Evolutionary conservation across 768 basidiomycete species (phyloP).

Genomic region (Boletus subparvulus): DNA sequence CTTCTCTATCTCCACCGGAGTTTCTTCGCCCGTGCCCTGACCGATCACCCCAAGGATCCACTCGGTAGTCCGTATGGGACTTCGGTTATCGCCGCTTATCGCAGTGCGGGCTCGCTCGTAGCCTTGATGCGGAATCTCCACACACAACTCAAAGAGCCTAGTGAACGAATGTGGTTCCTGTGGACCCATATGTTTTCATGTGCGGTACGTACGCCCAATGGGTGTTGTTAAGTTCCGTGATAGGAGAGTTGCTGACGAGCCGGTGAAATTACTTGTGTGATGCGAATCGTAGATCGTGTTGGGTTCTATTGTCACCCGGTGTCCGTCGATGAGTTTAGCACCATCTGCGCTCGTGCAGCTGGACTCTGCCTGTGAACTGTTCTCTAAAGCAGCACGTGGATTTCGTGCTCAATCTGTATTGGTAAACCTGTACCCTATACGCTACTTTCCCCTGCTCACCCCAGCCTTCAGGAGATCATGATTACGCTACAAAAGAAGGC

Average conservation of each 20-base stretch:
- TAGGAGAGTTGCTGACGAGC: constrained; percentile 15
- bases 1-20: constrained; percentile 69
- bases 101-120: constrained; percentile 68
- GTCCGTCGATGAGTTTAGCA: constrained; percentile 76
- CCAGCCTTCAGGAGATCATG: constrained; percentile 55
- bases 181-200: constrained; percentile 56
- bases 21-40: constrained; percentile 72
- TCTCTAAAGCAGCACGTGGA: constrained; percentile 64
- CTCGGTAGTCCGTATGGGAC: constrained; percentile 71
- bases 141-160: constrained; percentile 59
- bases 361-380: constrained; percentile 73
- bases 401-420: constrained; percentile 66
- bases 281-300: constrained; percentile 50
- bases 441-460: constrained; percentile 11
- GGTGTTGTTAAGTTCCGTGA: constrained; percentile 8
- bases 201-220: constrained; percentile 44
- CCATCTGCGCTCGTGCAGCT: constrained; percentile 72
- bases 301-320: constrained; percentile 74
- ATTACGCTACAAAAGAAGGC: constrained; percentile 62
- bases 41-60: constrained; percentile 72
- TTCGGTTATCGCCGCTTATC: constrained; percentile 72
- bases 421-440: constrained; percentile 37
- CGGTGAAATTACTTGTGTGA: constrained; percentile 5
- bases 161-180: constrained; percentile 62
- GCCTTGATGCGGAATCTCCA: constrained; percentile 70